Percentiles rank a stretch among this genome's conserved stretches.
phyloP scores from a whole-genome alignment of 305 asterid genomes.

The Solanum hybrid region DNA sequence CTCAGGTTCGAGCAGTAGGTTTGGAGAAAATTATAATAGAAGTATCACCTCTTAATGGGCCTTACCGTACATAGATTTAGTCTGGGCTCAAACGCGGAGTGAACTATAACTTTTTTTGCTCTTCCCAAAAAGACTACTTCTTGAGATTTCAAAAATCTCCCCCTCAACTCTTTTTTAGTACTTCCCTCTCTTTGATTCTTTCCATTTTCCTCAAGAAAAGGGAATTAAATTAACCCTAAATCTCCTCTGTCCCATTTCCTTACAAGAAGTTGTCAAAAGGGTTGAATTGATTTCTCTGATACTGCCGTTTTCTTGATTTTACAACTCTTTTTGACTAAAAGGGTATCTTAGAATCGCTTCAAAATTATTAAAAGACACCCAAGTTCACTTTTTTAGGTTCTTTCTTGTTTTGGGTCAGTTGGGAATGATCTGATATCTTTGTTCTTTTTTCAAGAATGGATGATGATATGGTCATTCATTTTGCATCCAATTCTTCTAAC shows the following conservation, averaged over 20 bases:
- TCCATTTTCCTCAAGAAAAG: neutral
- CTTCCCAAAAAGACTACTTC: neutral
- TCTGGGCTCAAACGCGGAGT: neutral
- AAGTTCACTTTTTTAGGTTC: neutral
- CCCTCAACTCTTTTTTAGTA: neutral
- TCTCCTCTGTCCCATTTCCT: constrained; percentile 6
- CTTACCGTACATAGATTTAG: neutral
- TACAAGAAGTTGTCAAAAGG: constrained; percentile 2
- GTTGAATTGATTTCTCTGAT: neutral
- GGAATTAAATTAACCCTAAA: neutral
- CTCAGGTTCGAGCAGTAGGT: neutral
- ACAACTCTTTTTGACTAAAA: neutral
- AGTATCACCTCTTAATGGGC: neutral
- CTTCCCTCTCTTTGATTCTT: neutral
- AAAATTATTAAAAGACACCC: neutral
- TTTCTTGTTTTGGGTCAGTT: neutral
- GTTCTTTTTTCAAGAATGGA: constrained; percentile 25
- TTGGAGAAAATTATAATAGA: accelerated
- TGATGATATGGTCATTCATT: constrained; percentile 66
- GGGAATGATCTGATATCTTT: neutral
- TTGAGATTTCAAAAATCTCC: constrained; percentile 31
- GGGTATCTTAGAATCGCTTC: neutral
- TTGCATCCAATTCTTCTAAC: constrained; percentile 87
- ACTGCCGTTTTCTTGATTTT: neutral
- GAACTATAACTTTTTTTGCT: neutral